phyloP scores from a whole-genome alignment of 1,139 yeast species.

The Saccharomycopsis crataegensis region DNA sequence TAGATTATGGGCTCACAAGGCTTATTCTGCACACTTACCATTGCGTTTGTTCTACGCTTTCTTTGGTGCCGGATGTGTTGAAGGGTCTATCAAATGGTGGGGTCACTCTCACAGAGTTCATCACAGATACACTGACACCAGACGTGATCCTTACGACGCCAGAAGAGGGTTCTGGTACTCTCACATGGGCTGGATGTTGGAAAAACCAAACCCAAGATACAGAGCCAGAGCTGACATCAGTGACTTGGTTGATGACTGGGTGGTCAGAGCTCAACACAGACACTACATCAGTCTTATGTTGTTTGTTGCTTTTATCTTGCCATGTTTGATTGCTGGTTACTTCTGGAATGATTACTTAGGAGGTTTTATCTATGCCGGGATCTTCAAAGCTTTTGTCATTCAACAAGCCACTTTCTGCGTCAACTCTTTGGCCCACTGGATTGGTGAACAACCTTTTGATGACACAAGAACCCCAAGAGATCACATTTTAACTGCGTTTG shows the following conservation, averaged over 20 bases:
- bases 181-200: conserved; percentile 97
- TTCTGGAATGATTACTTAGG: conserved; percentile 90
- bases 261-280: conserved; percentile 89
- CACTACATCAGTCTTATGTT: conserved; percentile 71
- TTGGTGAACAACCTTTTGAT: conserved; percentile 96
- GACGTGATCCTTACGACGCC: conserved; percentile 96
- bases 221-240: conserved; percentile 95
- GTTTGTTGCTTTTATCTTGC: conserved; percentile 62
- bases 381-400: conserved; percentile 71
- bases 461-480: conserved; percentile 97
- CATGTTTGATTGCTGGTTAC: conserved; percentile 68
- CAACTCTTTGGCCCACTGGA: conserved; percentile 97
- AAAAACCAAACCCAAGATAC: conserved; percentile 87
- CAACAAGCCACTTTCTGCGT: conserved; percentile 99
- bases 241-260: conserved; percentile 84
- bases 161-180: conserved; percentile 93
- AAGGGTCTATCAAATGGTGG: conserved; percentile 99
- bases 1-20: conserved; percentile 81
- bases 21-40: conserved; percentile 71
- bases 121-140: conserved; percentile 95
- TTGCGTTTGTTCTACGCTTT: conserved; percentile 67
- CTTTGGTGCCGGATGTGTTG: conserved; percentile 91
- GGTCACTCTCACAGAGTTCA: conserved; percentile 95
- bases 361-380: conserved; percentile 87
- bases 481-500: conserved; percentile 87